Base-by-base conservation (phyloP, 2,329 filamentous ascomycete genomes). In the Fusarium marasasianum region DNA sequence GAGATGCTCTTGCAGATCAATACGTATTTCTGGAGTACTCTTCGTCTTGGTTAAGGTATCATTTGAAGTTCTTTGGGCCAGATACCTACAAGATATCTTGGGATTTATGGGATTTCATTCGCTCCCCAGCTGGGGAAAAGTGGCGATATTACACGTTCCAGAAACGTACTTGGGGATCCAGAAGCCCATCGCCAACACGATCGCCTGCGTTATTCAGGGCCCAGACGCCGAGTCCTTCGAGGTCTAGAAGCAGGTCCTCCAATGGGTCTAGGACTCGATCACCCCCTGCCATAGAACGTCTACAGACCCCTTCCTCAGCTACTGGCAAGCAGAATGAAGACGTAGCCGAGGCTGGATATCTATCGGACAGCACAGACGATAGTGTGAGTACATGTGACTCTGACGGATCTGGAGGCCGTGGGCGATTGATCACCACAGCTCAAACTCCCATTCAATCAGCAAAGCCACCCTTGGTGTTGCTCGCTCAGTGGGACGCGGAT, bases 31-130 rank as follows among this genome's bases (percentile, higher is more conserved):
- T 76, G 26, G 44, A 47, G 20, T 75, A 76, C 61, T 63, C 64
- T 17, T 57, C 55, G 18, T 20, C 33, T 22, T 75, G 64, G 63
- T 55, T 76, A 54, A 55, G 64, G 20, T 56, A 67, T 24, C 72
- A 76, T 55, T 69, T 65, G 70, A 71, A 53, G 41, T 48, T 72
- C 18, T 54, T 73, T 43, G 66, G 56, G 3, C 24, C 43, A 22
- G 53, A 60, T 10, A 68, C 56, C 7, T 31, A 48, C 20, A 60
- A 59, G 18, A 61, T 63, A 13, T 63, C 67, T 13, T 63, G 43
- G 56, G 66, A 66, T 6, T 26, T 76, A 18, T 76, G 74, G 74
- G 59, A 67, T 18, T 76, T 76, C 29, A 47, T 75, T 20, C 66
- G 64, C 53, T 76, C 74, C 13, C 47, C 72, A 13, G 53, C 65